Conservation (phyloP, 208 protist species). For the Tetramitus jugosus region DNA sequence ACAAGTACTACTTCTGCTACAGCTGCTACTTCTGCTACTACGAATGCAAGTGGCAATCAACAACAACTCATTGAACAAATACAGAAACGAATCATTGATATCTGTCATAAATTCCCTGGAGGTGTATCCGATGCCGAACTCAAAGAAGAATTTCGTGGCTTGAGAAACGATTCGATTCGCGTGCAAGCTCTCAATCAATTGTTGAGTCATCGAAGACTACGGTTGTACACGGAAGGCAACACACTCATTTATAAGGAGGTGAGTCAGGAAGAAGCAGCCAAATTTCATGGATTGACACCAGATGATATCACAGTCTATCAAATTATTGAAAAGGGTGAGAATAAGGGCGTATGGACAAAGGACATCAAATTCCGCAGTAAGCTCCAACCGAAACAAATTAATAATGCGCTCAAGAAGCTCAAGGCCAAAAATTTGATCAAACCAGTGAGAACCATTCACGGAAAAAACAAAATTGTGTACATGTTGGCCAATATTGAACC, state of each 20-base stretch:
- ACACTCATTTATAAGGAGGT: slow-evolving; percentile 13
- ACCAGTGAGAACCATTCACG: not conserved
- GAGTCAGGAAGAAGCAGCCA: not conserved
- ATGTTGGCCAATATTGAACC: slow-evolving; percentile 55
- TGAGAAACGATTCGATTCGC: too few relatives aligned
- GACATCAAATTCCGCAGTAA: slow-evolving; percentile 41
- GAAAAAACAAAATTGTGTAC: slow-evolving; percentile 47
- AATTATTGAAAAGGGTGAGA: slow-evolving; percentile 27
- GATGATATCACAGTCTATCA: slow-evolving; percentile 40
- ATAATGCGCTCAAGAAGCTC: slow-evolving; percentile 47
- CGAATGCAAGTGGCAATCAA: too few relatives aligned
- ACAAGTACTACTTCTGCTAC: too few relatives aligned
- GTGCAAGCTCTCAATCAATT: slow-evolving; percentile 1
- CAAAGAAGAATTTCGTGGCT: too few relatives aligned
- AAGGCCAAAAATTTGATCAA: slow-evolving; percentile 44
- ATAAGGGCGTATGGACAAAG: slow-evolving; percentile 47
- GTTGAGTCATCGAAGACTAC: not conserved
- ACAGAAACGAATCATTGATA: too few relatives aligned
- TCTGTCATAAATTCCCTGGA: too few relatives aligned
- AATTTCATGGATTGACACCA: slow-evolving; percentile 31
- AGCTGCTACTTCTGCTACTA: too few relatives aligned
- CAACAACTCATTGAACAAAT: too few relatives aligned
- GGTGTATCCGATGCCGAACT: too few relatives aligned
- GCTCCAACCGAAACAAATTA: slow-evolving; percentile 44
- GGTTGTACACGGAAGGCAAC: not conserved